Percentiles rank a stretch among this genome's conserved stretches.
Evolutionary conservation across 768 basidiomycete genomes (phyloP).

Genomic region (Psilocybe subaeruginosa): DNA sequence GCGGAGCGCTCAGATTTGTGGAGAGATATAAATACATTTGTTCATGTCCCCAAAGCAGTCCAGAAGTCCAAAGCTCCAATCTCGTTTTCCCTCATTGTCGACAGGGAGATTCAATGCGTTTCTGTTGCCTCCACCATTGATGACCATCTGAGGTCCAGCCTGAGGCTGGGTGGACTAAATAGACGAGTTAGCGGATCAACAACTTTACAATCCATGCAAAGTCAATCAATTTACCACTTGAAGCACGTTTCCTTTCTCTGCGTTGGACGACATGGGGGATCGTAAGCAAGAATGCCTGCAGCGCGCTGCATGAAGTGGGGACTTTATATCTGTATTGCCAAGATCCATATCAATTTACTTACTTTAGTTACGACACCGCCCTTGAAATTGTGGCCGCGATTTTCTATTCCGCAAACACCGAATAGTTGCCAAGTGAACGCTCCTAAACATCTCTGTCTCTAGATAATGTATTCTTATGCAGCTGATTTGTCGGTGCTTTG

Average conservation of each 20-base stretch:
- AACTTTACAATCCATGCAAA: no score
- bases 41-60: slow-evolving; percentile 28
- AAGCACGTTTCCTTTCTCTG: neutral
- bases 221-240: neutral
- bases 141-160: slow-evolving; percentile 14
- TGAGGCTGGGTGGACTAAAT: slow-evolving; percentile 14
- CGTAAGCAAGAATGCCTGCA: neutral
- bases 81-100: slow-evolving; percentile 28
- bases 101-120: slow-evolving; percentile 28
- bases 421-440: neutral
- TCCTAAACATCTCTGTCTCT: no score
- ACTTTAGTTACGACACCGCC: neutral
- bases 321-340: neutral
- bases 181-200: neutral
- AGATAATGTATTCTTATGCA: no score
- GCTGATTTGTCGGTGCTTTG: no score
- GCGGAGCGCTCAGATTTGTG: no score
- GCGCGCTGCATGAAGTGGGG: neutral
- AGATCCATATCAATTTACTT: neutral
- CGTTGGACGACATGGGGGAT: neutral
- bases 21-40: slow-evolving; percentile 23
- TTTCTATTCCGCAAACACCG: neutral
- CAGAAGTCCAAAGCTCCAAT: slow-evolving; percentile 33
- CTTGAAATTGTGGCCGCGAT: neutral
- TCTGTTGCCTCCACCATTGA: slow-evolving; percentile 28